A percentile compares a stretch with the other conserved stretches of the same genome.
Conservation (phyloP, 495 filamentous ascomycete genomes). For the Podospora pseudopauciseta region DNA sequence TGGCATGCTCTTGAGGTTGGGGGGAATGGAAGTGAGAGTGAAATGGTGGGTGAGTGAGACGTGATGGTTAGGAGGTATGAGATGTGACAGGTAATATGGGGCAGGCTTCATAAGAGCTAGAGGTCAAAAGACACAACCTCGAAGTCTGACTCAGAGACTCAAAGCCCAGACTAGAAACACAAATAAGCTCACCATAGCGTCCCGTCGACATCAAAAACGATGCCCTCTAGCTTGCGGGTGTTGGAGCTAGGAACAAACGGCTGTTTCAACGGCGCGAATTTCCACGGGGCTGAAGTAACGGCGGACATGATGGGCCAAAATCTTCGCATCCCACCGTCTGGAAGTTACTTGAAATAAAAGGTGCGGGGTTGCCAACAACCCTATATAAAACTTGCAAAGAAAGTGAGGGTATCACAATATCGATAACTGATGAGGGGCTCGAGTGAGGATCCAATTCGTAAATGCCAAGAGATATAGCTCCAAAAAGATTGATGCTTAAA, state of each 20-base stretch:
- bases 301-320: conserved; percentile 38
- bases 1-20: neutral
- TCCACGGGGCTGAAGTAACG: conserved; percentile 22
- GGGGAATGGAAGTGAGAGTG: neutral
- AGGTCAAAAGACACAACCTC: neutral
- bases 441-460: neutral
- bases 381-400: neutral
- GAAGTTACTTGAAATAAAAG: neutral
- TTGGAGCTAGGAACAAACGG: conserved; percentile 22
- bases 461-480: neutral
- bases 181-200: conserved; percentile 71
- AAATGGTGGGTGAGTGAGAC: no score
- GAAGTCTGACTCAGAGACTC: no score
- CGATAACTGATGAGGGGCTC: neutral
- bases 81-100: no score
- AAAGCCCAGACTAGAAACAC: neutral
- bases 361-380: neutral
- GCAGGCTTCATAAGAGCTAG: neutral
- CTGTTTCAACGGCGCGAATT: conserved; percentile 32
- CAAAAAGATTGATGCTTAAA: neutral
- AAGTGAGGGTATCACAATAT: conserved; percentile 3
- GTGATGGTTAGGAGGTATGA: no score
- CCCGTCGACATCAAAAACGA: conserved; percentile 94
- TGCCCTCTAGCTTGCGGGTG: conserved; percentile 63
- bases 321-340: conserved; percentile 26